Conservation (phyloP, 2,329 filamentous ascomycete species). For the Canariomyces notabilis region DNA sequence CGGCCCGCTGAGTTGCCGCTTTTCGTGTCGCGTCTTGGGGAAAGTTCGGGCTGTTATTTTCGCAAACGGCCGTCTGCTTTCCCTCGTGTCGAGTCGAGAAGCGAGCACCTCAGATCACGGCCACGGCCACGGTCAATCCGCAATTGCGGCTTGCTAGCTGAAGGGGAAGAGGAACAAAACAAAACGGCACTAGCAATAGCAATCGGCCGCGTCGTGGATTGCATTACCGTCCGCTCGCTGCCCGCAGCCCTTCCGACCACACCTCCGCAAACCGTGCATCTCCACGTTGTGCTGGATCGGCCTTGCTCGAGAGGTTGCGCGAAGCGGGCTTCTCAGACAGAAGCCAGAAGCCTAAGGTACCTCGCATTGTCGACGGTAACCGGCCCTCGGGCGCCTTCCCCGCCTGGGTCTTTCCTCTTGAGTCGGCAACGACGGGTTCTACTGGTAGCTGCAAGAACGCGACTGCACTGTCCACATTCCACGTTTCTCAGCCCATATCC, state of each 20-base stretch:
- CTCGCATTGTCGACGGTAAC: background rate
- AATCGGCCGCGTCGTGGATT: conserved; percentile 3
- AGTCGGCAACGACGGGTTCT: too few species aligned
- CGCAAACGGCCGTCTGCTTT: conserved; percentile 7
- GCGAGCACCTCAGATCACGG: conserved; percentile 1
- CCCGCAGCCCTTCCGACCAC: conserved; percentile 10
- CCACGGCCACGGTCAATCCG: conserved; percentile 2
- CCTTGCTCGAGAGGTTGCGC: background rate
- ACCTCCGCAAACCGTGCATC: background rate
- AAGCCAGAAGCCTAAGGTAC: background rate
- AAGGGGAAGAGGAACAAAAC: background rate
- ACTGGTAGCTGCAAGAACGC: conserved; percentile 18
- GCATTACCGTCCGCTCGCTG: conserved; percentile 3
- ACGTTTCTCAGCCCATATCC: conserved; percentile 12
- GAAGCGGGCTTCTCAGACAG: background rate
- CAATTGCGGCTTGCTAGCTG: conserved; percentile 13
- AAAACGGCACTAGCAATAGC: conserved; percentile 1
- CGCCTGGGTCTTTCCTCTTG: too few species aligned
- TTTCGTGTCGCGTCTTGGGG: conserved; percentile 10
- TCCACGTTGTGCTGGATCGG: background rate
- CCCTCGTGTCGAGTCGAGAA: conserved; percentile 3
- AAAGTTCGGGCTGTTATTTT: conserved; percentile 4
- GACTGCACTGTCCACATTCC: conserved; percentile 23
- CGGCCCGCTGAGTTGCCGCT: conserved; percentile 11
- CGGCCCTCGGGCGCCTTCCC: background rate